Evolutionary conservation across 2,329 filamentous ascomycete genomes (phyloP), one percentile per base, ranked within the genome.

Genomic region (Microdochium nivale): DNA sequence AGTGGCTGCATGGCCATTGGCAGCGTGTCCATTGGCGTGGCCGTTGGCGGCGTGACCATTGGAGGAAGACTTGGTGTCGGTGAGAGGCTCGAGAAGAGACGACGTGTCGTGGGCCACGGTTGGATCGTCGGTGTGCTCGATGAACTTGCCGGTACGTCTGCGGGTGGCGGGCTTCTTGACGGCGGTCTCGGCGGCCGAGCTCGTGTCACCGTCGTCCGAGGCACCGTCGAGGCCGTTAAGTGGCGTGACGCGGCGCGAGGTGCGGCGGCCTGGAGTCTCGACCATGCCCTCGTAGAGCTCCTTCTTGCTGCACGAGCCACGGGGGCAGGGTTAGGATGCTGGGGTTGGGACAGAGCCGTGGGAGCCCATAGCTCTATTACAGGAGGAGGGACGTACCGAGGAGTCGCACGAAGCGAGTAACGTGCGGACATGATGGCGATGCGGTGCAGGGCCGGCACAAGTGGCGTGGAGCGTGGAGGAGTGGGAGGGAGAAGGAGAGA

Each of bases 251-350:
- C 78, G 75, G 60, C 76, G 72, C 47, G 70, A 69, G 53, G 71
- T 70, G 44, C 70, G 67, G 44, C 75, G 76, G 43, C 67, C 59
- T 25, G 79, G 78, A 9, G 79, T 83, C 64, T 81, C 78, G 54
- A 83, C 68, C 79, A 83, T 80, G 59, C 79, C 79, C 33, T 80
- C 73, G 59, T 80, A 82, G 53, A 80, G 74, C 62, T 81, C 79
- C 67, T 80, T 81, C 67, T 83, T 83, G 58, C 79, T 83, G 51
- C 16, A 44, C 49, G 25, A n/a, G n/a, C 37, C 25, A 30, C 23
- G 14, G 37, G 10, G 13, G 3, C 43, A 49, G 35, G 9, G n/a
- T n/a, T n/a, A n/a, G n/a, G n/a, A n/a, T n/a, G n/a, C n/a, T n/a
- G n/a, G n/a, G n/a, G n/a, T n/a, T n/a, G n/a, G n/a, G n/a, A n/a